phyloP scores from a whole-genome alignment of 192 early-diverging fungal species.

The Dispira parvispora region DNA sequence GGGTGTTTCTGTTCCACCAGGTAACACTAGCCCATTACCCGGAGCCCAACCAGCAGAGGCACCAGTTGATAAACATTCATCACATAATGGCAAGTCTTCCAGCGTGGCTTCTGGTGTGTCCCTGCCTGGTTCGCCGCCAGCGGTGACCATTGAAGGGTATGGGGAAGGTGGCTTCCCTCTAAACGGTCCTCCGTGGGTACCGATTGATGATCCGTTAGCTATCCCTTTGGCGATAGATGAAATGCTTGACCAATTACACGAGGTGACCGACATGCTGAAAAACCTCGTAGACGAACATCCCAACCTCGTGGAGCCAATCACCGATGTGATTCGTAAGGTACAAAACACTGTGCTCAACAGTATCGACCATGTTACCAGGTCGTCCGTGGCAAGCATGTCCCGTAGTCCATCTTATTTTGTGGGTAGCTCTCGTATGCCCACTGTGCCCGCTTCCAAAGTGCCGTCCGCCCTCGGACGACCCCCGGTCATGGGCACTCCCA shows the following conservation, averaged over 20 bases:
- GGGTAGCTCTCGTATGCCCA: no score
- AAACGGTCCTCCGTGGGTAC: background rate
- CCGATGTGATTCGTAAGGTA: slow-evolving; percentile 3
- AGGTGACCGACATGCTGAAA: slow-evolving; percentile 2
- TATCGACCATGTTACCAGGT: slow-evolving; percentile 9
- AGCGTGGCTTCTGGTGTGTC: background rate
- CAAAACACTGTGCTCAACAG: slow-evolving; percentile 6
- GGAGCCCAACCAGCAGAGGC: background rate
- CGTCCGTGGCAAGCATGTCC: background rate
- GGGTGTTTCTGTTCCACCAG: no score
- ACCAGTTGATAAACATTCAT: background rate
- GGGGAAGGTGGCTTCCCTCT: background rate
- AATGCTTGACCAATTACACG: slow-evolving; percentile 5
- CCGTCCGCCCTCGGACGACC: background rate
- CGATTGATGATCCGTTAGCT: background rate
- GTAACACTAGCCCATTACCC: background rate
- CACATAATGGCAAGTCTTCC: background rate
- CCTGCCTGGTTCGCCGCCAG: background rate
- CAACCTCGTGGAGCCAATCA: background rate
- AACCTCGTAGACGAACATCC: slow-evolving; percentile 2
- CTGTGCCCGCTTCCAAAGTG: background rate
- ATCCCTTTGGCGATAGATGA: slow-evolving; percentile 4
- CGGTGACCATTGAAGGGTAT: background rate
- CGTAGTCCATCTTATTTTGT: no score
- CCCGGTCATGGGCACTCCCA: background rate